Conservation (phyloP, 75 land plant species). For the Sequoia sempervirens region DNA sequence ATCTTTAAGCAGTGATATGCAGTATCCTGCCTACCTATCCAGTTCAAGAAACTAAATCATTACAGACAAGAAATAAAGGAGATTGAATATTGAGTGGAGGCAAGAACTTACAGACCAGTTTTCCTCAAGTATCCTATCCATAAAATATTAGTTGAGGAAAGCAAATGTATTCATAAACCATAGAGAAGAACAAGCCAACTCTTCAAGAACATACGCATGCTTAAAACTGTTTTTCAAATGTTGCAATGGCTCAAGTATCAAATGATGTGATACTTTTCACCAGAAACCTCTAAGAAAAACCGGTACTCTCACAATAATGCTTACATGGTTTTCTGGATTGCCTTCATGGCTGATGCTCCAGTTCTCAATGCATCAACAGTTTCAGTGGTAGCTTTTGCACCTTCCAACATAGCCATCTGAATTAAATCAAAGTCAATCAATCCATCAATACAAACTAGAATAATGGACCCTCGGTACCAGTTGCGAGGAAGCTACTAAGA, state of each 20-base stretch:
- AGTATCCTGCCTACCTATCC: neutral
- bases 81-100: neutral
- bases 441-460: neutral
- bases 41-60: neutral
- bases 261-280: neutral
- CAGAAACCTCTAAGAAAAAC: neutral
- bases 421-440: neutral
- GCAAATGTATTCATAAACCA: neutral
- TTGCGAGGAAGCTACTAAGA: neutral
- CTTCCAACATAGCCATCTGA: conserved; percentile 40
- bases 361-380: conserved; percentile 34
- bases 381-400: conserved; percentile 41
- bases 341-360: conserved; percentile 32
- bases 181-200: neutral
- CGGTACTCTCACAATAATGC: neutral
- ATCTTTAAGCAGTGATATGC: neutral
- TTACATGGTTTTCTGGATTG: conserved; percentile 27
- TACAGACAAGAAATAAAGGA: neutral
- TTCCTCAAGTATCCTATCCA: neutral
- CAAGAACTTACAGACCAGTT: neutral
- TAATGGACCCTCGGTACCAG: neutral
- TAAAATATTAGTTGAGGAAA: neutral
- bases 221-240: neutral
- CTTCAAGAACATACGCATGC: neutral
- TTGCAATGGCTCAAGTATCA: neutral